Conservation (phyloP, 2,329 filamentous ascomycete genomes). For the Phialocephala sp. region DNA sequence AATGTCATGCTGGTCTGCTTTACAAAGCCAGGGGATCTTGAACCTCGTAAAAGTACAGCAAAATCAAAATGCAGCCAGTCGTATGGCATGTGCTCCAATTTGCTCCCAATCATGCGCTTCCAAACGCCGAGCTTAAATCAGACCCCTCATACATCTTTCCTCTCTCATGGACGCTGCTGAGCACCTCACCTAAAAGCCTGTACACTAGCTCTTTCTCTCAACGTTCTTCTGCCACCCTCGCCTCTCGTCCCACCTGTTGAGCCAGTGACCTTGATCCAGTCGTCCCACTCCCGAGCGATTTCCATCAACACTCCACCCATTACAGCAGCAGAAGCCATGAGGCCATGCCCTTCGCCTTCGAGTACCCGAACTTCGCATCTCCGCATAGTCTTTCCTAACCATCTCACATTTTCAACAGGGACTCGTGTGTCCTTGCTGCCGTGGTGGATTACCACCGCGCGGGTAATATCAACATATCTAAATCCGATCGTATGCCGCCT, state of each 20-base stretch:
- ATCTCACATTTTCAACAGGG: slow-evolving; percentile 91
- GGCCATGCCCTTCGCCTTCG: slow-evolving; percentile 88
- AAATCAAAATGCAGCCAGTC: slow-evolving; percentile 7
- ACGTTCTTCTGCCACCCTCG: slow-evolving; percentile 37
- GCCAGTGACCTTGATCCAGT: slow-evolving; percentile 72
- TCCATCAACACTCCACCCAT: slow-evolving; percentile 96
- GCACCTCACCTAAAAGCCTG: slow-evolving; percentile 38
- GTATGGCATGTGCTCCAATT: slow-evolving; percentile 7
- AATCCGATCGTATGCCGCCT: slow-evolving; percentile 91
- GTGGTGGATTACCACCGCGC: slow-evolving; percentile 91
- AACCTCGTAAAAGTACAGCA: slow-evolving; percentile 13
- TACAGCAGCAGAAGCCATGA: slow-evolving; percentile 92
- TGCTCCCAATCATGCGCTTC: slow-evolving; percentile 17
- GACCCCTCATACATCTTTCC: slow-evolving; percentile 11
- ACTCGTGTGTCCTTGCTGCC: slow-evolving; percentile 89
- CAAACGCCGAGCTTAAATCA: slow-evolving; percentile 15
- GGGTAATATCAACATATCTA: slow-evolving; percentile 93
- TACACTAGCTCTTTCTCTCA: slow-evolving; percentile 42
- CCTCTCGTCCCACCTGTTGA: slow-evolving; percentile 31
- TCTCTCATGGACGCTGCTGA: background rate
- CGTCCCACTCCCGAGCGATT: slow-evolving; percentile 92
- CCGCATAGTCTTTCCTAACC: slow-evolving; percentile 93
- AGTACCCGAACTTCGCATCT: slow-evolving; percentile 90
- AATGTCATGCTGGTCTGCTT: slow-evolving; percentile 7
- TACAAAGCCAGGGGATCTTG: slow-evolving; percentile 7